Conservation (phyloP, 163 green algal species). For the Chlamydomonas reinhardtii region DNA sequence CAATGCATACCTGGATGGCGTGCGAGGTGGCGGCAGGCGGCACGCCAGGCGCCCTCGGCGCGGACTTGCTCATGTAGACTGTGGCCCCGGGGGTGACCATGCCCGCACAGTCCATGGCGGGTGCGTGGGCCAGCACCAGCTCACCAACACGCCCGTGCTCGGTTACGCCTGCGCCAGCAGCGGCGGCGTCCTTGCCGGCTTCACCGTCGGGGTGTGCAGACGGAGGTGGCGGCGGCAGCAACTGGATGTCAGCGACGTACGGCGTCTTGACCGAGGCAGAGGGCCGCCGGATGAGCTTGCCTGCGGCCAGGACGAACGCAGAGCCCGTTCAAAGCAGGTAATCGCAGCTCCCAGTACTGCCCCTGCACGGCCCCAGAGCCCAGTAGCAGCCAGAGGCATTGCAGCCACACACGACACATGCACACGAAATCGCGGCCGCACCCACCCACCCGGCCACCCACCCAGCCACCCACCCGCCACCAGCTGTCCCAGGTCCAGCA, state of each 20-base stretch:
- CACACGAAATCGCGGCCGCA: too few species aligned
- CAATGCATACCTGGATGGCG: slow-evolving; percentile 32
- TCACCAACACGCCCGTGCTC: neutral
- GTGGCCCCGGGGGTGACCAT: slow-evolving; percentile 44
- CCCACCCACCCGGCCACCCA: neutral
- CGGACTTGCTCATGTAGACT: slow-evolving; percentile 44
- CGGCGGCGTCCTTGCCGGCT: too few species aligned
- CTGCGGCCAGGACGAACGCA: neutral
- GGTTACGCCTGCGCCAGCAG: neutral
- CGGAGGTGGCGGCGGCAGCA: neutral
- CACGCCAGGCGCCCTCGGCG: neutral
- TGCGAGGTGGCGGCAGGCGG: slow-evolving; percentile 22
- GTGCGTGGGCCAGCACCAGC: slow-evolving; percentile 49
- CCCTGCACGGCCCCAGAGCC: too few species aligned
- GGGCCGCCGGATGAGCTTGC: slow-evolving; percentile 19
- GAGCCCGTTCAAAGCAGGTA: too few species aligned
- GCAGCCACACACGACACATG: too few species aligned
- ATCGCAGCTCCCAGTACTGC: too few species aligned
- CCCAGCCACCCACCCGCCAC: neutral
- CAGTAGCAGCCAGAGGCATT: too few species aligned
- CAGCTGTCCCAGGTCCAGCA: slow-evolving; percentile 26
- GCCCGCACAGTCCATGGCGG: slow-evolving; percentile 56
- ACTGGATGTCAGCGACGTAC: slow-evolving; percentile 56
- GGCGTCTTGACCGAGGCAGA: slow-evolving; percentile 45
- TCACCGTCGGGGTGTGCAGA: too few species aligned